Evolutionary conservation across 495 filamentous ascomycete genomes (phyloP), one percentile per base, ranked within the genome.

Genomic region (Penicillium robsamsonii): DNA sequence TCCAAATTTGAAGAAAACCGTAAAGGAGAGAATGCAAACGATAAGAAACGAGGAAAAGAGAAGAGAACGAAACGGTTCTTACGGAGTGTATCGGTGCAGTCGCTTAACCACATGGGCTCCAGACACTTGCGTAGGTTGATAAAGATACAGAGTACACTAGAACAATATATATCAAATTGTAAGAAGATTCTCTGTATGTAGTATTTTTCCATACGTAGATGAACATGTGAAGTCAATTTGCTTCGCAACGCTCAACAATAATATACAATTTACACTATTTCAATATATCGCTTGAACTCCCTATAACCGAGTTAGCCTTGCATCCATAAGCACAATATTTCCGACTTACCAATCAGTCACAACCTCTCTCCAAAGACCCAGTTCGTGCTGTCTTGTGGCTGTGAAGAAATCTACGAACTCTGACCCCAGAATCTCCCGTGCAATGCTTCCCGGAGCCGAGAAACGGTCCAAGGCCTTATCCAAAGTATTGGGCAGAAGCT

Each of bases 321-420:
- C 30, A 20, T 17, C 31, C 4, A 9, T n/a, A 12, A 5, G 22
- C 11, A 10, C 7, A 44, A 15, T 13, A 40, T 7, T 10, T 49
- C 1, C n/a, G 15, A 77, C 82, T 65, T 72, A 89, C 90, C 91
- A 96, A 71, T 96, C 91, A 31, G 91, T 96, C n/a, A 96, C 90
- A 2, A 90, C 88, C 66, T 96, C 92, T 63, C 96, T 88, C 91
- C 92, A 97, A 2, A 95, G 73, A 54, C 84, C 74, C 58, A 91
- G 77, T 71, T 97, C 92, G 72, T 97, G 91, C 65, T 91, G 86
- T 50, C 92, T 82, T 18, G 92, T 96, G n/a, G 92, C 92, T 4
- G 86, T 88, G 74, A 82, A 97, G 67, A 96, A 93, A 4, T 96
- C 91, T 13, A 97, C 92, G 73, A 97, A 97, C 15, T 91, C 89